Percentiles rank a stretch among this genome's conserved stretches.
These are phyloP conservation scores for Oryza meridionalis DNA, from an alignment of 176 grass and related monocot genomes.

Conservation along the genomic window DNA sequence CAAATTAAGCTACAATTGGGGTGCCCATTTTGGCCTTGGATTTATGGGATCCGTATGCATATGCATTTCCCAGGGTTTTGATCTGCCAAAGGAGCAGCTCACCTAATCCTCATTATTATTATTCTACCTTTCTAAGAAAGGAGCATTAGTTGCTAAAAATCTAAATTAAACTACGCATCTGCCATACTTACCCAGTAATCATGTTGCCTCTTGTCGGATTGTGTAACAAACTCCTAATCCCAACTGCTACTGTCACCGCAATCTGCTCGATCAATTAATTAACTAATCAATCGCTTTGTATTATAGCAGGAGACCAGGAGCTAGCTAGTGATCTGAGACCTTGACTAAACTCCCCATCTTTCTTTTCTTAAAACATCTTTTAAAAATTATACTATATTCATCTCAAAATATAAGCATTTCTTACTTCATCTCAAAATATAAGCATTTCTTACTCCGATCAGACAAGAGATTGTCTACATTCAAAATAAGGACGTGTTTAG, in stretches of 20 bases:
- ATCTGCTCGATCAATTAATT: neutral
- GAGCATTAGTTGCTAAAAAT: constrained; percentile 11
- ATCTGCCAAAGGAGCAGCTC: constrained; percentile 39
- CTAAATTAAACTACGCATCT: neutral
- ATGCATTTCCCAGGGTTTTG: neutral
- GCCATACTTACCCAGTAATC: constrained; percentile 42
- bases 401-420: no score
- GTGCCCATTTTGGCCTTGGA: constrained; percentile 16
- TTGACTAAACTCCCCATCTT: neutral
- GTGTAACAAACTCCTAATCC: neutral
- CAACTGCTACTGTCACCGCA: neutral
- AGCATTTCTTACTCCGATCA: no score
- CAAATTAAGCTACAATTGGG: neutral
- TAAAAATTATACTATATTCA: no score
- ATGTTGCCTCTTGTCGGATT: constrained; percentile 41
- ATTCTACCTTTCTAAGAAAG: neutral
- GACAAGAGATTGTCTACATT: no score
- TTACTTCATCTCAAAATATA: no score
- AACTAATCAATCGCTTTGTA: neutral
- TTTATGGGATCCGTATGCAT: neutral
- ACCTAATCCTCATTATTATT: constrained; percentile 47
- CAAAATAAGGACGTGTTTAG: no score
- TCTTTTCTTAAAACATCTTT: no score
- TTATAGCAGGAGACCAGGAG: neutral
- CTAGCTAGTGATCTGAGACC: neutral